Evolutionary conservation across 345 rosid genomes (phyloP), one percentile per base, ranked within the genome.

Genomic region (Linum tenue): DNA sequence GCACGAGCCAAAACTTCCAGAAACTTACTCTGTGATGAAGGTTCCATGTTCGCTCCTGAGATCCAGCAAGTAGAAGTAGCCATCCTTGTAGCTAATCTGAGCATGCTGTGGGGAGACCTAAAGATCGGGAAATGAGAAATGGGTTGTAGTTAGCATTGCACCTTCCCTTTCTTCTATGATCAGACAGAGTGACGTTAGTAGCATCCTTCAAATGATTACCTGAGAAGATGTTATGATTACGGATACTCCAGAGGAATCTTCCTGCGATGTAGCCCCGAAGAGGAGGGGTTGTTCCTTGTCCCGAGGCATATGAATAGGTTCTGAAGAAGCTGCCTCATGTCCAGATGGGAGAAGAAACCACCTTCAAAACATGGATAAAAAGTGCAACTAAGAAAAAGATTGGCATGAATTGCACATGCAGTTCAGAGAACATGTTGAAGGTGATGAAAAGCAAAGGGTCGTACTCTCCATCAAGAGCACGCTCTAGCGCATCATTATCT

Each of bases 91-190:
- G 78, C 55, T 80, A 62, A 90, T 80, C 22, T 75, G 86, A 12
- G 96, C 99, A 78, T 94, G 97, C 73, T 51, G 76, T 67, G 79
- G 73, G 14, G 95, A 85, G 67, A 90, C 89, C 97, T 94, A 79
- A 64, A 58, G 67, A 62, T 50, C 63, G 35, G 60, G 38, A 65
- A 22, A 22, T 22, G 31, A 22, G 31, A 50, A 36, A 56, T 3
- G 8, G 43, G 38, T 44, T 11, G 36, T 37, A 2, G 70, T 16
- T 50, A 42, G 0, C 0, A 17, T 2, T 2, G 31, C 38, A 12
- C 14, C 39, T 14, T 8, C 7, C 42, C 14, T 60, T 65, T 39
- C 58, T 60, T 10, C 55, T 35, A 40, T 36, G 31, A 22, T 22
- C 1, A 43, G 55, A 15, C 63, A 0, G 31, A 50, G 11, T 65